phyloP scores from a whole-genome alignment of 1,284 basidiomycete genomes.

The Malassezia yamatoensis region DNA sequence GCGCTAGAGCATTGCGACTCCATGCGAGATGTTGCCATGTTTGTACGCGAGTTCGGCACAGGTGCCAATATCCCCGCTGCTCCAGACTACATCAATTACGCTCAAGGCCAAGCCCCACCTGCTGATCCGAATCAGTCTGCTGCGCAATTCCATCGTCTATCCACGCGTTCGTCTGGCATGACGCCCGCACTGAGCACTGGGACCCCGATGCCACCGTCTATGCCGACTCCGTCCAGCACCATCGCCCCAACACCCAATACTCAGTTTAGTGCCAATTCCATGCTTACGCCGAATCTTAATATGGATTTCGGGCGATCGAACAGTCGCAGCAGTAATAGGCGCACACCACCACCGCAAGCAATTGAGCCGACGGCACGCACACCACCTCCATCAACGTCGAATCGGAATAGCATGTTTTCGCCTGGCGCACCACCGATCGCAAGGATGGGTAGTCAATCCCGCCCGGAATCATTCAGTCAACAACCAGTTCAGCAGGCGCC shows the following conservation, averaged over 20 bases:
- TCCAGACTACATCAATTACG: slow-evolving; percentile 47
- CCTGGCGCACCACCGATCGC: slow-evolving; percentile 14
- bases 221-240: not conserved
- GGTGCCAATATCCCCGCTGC: slow-evolving; percentile 41
- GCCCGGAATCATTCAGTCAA: not conserved
- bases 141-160: slow-evolving; percentile 39
- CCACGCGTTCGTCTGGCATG: slow-evolving; percentile 25
- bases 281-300: not conserved
- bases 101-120: slow-evolving; percentile 38
- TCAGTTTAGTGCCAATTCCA: not conserved
- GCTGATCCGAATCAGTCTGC: slow-evolving; percentile 25
- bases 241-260: not conserved
- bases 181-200: slow-evolving; percentile 8
- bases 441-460: slow-evolving; percentile 4
- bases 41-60: slow-evolving; percentile 42
- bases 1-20: slow-evolving; percentile 43
- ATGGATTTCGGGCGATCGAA: not conserved
- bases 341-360: slow-evolving; percentile 12
- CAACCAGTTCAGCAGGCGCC: not conserved
- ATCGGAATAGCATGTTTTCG: slow-evolving; percentile 14
- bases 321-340: not conserved
- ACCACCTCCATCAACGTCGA: slow-evolving; percentile 29
- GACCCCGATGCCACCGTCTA: slow-evolving; percentile 3
- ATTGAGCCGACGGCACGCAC: slow-evolving; percentile 12
- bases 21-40: slow-evolving; percentile 32